Conservation (phyloP, 768 basidiomycete species). For the Serendipita indica region DNA sequence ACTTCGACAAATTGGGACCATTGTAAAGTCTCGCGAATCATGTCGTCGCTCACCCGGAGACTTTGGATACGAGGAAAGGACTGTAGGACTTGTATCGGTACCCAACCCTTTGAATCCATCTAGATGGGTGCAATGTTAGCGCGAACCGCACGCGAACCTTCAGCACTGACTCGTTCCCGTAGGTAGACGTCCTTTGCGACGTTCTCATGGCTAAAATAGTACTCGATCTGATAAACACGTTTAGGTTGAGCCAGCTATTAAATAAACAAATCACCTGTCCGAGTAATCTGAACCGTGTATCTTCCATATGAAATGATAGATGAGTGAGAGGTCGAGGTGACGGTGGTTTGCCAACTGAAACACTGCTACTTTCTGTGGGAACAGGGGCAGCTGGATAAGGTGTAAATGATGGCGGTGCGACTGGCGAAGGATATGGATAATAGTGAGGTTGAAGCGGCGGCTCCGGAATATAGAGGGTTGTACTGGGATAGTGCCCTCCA, state of each 20-base stretch:
- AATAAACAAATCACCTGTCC: constrained; percentile 18
- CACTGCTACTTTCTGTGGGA: neutral
- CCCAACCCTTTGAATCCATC: constrained; percentile 2
- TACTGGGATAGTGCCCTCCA: neutral
- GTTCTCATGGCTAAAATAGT: constrained; percentile 83
- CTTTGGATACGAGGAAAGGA: constrained; percentile 1
- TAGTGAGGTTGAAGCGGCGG: neutral
- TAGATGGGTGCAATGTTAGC: too few species aligned
- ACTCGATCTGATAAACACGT: constrained; percentile 67
- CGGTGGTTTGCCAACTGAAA: neutral
- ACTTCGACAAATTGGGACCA: constrained; percentile 4
- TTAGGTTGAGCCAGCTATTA: constrained; percentile 34
- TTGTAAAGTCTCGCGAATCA: constrained; percentile 2
- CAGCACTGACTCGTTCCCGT: constrained; percentile 49
- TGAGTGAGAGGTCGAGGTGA: constrained; percentile 21
- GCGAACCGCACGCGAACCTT: too few species aligned
- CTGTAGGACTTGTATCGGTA: neutral
- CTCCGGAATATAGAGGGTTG: neutral
- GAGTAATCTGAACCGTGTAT: neutral
- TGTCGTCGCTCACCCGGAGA: constrained; percentile 2
- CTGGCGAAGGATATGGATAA: neutral
- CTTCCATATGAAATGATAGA: constrained; percentile 15
- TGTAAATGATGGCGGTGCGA: neutral
- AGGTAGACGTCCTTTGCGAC: constrained; percentile 78
- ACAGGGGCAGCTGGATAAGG: constrained; percentile 9